phyloP scores from a whole-genome alignment of 768 basidiomycete genomes.

The Boletus edulis region DNA sequence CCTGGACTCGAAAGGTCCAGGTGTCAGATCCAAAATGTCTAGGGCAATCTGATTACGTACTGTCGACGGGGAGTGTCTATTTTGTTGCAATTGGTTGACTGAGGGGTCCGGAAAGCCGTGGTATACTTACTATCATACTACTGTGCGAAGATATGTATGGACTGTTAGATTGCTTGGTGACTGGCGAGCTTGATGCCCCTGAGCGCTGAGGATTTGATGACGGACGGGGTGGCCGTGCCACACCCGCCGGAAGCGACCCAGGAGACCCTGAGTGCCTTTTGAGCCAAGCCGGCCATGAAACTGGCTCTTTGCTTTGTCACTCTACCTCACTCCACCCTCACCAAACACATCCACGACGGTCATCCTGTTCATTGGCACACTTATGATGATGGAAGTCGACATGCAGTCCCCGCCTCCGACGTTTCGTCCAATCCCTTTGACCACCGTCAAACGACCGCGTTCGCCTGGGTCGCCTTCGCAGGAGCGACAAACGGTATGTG shows the following conservation, averaged over 20 bases:
- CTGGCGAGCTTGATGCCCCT: too few relatives aligned
- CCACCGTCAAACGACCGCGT: conserved; percentile 51
- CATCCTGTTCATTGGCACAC: not conserved
- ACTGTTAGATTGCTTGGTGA: too few relatives aligned
- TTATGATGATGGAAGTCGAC: conserved; percentile 53
- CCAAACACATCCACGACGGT: not conserved
- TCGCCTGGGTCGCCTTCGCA: conserved; percentile 51
- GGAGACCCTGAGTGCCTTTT: not conserved
- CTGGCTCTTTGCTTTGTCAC: not conserved
- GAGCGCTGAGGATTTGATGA: too few relatives aligned
- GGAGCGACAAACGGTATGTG: conserved; percentile 54
- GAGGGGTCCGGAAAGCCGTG: too few relatives aligned
- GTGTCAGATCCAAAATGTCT: too few relatives aligned
- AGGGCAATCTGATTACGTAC: too few relatives aligned
- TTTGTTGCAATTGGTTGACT: too few relatives aligned
- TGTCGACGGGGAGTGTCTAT: too few relatives aligned
- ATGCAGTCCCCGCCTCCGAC: conserved; percentile 42
- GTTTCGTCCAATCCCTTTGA: conserved; percentile 37
- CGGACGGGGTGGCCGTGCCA: not conserved
- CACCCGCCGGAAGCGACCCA: too few relatives aligned
- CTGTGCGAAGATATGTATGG: too few relatives aligned
- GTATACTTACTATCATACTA: too few relatives aligned
- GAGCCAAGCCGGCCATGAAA: not conserved
- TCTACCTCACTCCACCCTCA: not conserved
- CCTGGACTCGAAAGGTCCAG: too few relatives aligned